A percentile compares a stretch with the other conserved stretches of the same genome.
phyloP scores from a whole-genome alignment of 2,329 filamentous ascomycete species.

The Epichloe scottii region DNA sequence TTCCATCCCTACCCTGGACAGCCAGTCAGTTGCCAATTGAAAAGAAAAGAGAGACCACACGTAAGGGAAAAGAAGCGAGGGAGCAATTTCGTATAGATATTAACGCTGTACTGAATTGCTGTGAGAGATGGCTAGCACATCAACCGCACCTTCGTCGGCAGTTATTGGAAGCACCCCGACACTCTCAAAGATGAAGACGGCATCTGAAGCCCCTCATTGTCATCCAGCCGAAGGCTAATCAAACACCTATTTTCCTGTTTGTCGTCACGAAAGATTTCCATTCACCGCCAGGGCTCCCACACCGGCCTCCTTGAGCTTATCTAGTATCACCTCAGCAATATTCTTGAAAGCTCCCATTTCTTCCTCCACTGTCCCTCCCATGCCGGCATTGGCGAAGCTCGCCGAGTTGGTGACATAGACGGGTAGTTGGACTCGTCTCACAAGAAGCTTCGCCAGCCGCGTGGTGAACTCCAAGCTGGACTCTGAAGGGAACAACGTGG shows the following conservation, averaged over 20 bases:
- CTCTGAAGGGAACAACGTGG: slow-evolving; percentile 64
- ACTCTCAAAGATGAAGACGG: no score
- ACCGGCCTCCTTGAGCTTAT: slow-evolving; percentile 14
- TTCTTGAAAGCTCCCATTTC: slow-evolving; percentile 80
- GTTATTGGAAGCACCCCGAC: no score
- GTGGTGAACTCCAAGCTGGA: slow-evolving; percentile 76
- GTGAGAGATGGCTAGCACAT: no score
- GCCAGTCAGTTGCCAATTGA: no score
- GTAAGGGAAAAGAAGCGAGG: no score
- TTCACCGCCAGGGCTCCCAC: slow-evolving; percentile 4
- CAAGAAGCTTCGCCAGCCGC: slow-evolving; percentile 70
- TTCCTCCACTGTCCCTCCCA: slow-evolving; percentile 77
- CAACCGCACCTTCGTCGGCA: no score
- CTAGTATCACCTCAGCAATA: slow-evolving; percentile 54
- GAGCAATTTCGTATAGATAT: no score
- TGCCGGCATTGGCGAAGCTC: slow-evolving; percentile 57
- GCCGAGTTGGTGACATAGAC: slow-evolving; percentile 89
- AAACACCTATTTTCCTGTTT: no score
- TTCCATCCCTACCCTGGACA: not conserved
- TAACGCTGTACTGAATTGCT: no score
- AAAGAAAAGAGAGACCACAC: no score
- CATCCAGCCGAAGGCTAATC: no score
- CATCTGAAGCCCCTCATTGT: no score
- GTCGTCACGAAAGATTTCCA: not conserved
- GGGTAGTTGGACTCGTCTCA: slow-evolving; percentile 57